Evolutionary conservation across 2,329 filamentous ascomycete species (phyloP).

Genomic region (Keithomyces neogunnii): DNA sequence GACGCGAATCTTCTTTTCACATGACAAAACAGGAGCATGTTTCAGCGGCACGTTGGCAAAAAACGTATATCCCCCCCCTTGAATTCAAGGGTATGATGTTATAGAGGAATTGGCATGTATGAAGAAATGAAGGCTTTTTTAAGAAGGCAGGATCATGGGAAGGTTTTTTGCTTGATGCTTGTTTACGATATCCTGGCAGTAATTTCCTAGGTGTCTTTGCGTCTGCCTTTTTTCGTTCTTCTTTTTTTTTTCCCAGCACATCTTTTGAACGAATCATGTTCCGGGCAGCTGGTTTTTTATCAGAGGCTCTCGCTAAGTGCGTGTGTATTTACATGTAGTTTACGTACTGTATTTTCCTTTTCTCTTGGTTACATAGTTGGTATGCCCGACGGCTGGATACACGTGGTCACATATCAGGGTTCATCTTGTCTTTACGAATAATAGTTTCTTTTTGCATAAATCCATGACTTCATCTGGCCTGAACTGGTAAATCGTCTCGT

Average conservation of each 20-base stretch:
- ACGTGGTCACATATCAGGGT: not conserved
- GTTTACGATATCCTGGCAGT: not conserved
- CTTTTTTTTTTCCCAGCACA: not conserved
- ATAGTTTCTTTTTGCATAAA: too few relatives aligned
- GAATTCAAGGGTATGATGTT: not conserved
- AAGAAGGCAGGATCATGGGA: not conserved
- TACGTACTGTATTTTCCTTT: not conserved
- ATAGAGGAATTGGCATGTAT: not conserved
- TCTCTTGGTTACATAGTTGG: not conserved
- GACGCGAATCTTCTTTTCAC: constrained; percentile 10
- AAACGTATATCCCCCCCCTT: not conserved
- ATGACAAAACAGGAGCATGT: constrained; percentile 5
- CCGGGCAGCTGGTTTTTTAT: not conserved
- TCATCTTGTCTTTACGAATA: not conserved
- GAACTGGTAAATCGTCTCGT: too few relatives aligned
- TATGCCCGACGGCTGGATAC: not conserved
- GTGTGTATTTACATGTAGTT: constrained; percentile 1
- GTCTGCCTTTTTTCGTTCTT: not conserved
- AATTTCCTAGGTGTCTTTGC: not conserved
- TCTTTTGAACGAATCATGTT: too few relatives aligned
- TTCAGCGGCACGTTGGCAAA: constrained; percentile 2
- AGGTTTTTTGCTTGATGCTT: not conserved
- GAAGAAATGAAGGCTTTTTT: not conserved
- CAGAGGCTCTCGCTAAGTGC: not conserved
- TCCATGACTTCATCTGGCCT: too few relatives aligned